These are phyloP conservation scores for Luffa aegyptiaca DNA, from an alignment of 306 rosid genomes.

Conservation along the genomic window DNA sequence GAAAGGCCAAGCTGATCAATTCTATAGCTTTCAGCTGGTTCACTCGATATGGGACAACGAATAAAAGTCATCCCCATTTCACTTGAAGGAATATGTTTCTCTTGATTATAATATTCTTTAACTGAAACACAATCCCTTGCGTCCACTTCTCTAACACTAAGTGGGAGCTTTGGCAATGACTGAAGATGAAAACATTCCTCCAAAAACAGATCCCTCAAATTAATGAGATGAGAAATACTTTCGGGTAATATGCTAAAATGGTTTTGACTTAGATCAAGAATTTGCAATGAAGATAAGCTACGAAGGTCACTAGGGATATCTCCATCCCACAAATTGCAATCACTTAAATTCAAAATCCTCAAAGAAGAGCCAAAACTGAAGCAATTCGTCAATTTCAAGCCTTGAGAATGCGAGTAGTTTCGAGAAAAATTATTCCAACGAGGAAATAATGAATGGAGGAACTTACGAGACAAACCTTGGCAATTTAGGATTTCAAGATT, in stretches of 20 bases:
- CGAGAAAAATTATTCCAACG: neutral
- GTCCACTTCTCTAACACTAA: neutral
- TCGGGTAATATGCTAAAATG: conserved; percentile 3
- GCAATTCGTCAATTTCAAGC: neutral
- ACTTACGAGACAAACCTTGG: neutral
- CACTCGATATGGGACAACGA: neutral
- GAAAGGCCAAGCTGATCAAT: neutral
- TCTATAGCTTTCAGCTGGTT: neutral
- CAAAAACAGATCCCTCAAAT: conserved; percentile 7
- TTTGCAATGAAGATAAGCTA: neutral
- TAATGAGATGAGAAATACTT: conserved; percentile 11
- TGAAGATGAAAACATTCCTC: conserved; percentile 4
- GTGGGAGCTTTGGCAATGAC: conserved; percentile 3
- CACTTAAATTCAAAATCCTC: neutral
- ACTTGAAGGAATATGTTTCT: neutral
- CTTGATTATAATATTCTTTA: conserved; percentile 1
- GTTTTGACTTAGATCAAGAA: conserved; percentile 3
- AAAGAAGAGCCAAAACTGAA: neutral
- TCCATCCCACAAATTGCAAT: conserved; percentile 3
- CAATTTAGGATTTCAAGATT: neutral
- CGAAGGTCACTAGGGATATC: neutral
- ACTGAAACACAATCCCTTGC: conserved; percentile 11
- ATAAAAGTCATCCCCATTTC: conserved; percentile 1
- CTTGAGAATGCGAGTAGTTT: neutral
- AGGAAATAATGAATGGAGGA: neutral